phyloP scores from a whole-genome alignment of 1,284 basidiomycete genomes.

The Ceratobasidium theobromae region DNA sequence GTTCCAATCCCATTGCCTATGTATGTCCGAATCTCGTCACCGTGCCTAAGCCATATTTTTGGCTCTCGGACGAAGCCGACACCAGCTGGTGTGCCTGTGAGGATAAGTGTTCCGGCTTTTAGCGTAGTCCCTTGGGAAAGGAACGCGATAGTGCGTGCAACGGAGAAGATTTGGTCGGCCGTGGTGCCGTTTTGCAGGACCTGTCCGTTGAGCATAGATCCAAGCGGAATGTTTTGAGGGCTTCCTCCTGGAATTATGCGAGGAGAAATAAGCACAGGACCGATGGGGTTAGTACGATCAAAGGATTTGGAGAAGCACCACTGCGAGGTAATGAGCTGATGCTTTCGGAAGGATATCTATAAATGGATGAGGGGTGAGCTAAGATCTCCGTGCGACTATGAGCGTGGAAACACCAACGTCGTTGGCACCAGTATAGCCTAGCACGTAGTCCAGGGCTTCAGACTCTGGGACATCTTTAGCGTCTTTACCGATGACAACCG shows the following conservation, averaged over 20 bases:
- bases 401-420: conserved; percentile 54
- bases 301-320: conserved; percentile 87
- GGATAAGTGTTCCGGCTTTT: conserved; percentile 75
- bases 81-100: conserved; percentile 73
- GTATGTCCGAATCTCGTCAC: conserved; percentile 71
- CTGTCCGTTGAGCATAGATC: conserved; percentile 66
- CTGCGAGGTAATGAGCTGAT: conserved; percentile 72
- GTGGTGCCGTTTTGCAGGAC: conserved; percentile 75
- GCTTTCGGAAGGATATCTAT: conserved; percentile 75
- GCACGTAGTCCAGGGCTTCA: conserved; percentile 77
- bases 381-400: neutral
- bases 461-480: conserved; percentile 75
- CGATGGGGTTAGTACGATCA: conserved; percentile 74
- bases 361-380: neutral
- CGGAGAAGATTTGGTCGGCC: conserved; percentile 70
- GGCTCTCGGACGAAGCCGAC: conserved; percentile 77
- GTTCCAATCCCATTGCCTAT: conserved; percentile 69
- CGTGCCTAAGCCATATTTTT: conserved; percentile 68
- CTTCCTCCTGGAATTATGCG: conserved; percentile 50
- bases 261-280: conserved; percentile 74
- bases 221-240: conserved; percentile 68
- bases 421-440: conserved; percentile 78
- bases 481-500: conserved; percentile 78
- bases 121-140: conserved; percentile 86
- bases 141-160: conserved; percentile 71